These are phyloP conservation scores for Cicer judaicum DNA, from an alignment of 306 rosid species.

Conservation along the genomic window DNA sequence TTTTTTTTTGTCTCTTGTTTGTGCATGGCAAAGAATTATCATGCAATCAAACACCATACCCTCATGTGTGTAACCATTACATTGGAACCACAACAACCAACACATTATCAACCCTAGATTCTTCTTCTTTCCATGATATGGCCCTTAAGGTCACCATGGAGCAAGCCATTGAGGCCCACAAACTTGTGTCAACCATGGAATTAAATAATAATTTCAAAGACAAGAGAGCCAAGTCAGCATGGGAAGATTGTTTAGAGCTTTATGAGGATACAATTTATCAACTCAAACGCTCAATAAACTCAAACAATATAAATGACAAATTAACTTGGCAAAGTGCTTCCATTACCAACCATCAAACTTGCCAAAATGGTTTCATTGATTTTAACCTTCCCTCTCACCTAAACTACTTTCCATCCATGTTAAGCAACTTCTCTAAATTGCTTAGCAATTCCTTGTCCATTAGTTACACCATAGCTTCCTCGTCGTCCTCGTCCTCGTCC, in stretches of 20 bases:
- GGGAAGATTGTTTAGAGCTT: conserved; percentile 76
- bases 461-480: conserved; percentile 40
- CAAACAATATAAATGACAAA: conserved; percentile 50
- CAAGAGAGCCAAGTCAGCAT: conserved; percentile 56
- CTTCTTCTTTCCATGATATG: conserved; percentile 50
- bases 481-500: not conserved
- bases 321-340: conserved; percentile 81
- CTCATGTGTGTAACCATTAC: conserved; percentile 64
- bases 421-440: conserved; percentile 69
- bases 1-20: conserved; percentile 32
- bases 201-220: conserved; percentile 48
- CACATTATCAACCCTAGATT: conserved; percentile 49
- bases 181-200: conserved; percentile 59
- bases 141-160: conserved; percentile 60
- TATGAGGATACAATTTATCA: conserved; percentile 68
- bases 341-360: conserved; percentile 75
- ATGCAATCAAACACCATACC: conserved; percentile 82
- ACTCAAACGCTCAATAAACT: conserved; percentile 57
- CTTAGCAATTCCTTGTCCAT: conserved; percentile 75
- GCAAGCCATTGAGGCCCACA: conserved; percentile 68
- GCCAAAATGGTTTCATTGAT: conserved; percentile 71
- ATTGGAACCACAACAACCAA: conserved; percentile 32
- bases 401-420: conserved; percentile 53
- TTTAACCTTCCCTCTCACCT: conserved; percentile 51
- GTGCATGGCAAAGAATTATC: conserved; percentile 53